Evolutionary conservation across 768 basidiomycete species (phyloP), one percentile per base, ranked within the genome.

Genomic region (Lactarius hatsudake): DNA sequence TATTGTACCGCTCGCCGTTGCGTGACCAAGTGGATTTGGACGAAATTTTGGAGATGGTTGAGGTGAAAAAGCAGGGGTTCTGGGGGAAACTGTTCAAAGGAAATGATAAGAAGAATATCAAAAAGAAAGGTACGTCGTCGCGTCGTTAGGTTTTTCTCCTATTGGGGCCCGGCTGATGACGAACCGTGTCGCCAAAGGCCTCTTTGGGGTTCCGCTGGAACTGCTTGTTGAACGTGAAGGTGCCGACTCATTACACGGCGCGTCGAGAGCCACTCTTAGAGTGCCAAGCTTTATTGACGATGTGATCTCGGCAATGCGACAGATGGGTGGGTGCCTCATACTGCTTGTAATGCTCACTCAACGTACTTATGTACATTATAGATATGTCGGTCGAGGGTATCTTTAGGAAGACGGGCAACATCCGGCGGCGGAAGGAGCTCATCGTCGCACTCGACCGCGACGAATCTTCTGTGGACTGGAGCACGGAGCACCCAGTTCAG

Each of bases 311-410:
- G 95, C 97, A 13, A 98, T 99, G 97, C 84, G 91, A 74, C 96
- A 98, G 76, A 98, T 98, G 97, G 96, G 96, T 97, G 64, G 70
- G 90, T 79, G 17, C 20, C 36, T 36, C 15, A 67, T 26, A 10
- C 42, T 26, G 23, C 58, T 45, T 28, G 36, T n/a, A 48, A 32
- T 53, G 40, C 32, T 17, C 43, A 23, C 34, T 62, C 66, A 26
- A 68, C 53, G 57, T 42, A 36, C 40, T 62, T 51, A 38, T 65
- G 53, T 23, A 10, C 58, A 7, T 23, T 40, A 34, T 71, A 98
- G 97, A 99, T 79, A 95, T 99, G 93, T 98, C 97, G 10, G 84
- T 99, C 48, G 97, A 98, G 78, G 97, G 97, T 65, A 96, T 99
- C 71, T 99, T 99, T 84, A 86, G 97, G 63, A 95, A 96, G 80